A percentile compares a stretch with the other conserved stretches of the same genome.
These are phyloP conservation scores for Stagonosporopsis chrysanthemi DNA, from an alignment of 2,329 filamentous ascomycete genomes.

Conservation along the genomic window DNA sequence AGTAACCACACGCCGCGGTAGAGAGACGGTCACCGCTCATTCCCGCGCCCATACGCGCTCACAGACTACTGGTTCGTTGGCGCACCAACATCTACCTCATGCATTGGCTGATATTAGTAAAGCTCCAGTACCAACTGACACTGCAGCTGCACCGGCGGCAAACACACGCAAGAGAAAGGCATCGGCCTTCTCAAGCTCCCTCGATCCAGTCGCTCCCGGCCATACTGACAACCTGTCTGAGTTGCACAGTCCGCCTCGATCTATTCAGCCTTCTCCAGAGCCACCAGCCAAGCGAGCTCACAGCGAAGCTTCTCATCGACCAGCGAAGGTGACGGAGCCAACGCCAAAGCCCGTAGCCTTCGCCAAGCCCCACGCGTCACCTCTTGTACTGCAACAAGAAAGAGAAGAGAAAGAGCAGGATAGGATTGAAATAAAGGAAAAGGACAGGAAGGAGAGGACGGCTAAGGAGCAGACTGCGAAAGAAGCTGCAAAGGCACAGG, in stretches of 20 bases:
- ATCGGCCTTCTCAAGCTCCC: too few species aligned
- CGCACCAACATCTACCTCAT: too few species aligned
- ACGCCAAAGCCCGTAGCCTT: neutral
- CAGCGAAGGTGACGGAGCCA: neutral
- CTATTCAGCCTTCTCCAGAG: neutral
- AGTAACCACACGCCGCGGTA: too few species aligned
- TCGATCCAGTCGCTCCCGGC: too few species aligned
- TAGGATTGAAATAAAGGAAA: neutral
- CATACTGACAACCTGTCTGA: neutral
- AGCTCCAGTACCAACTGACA: too few species aligned
- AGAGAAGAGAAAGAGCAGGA: neutral
- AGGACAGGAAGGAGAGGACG: neutral
- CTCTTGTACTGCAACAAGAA: neutral
- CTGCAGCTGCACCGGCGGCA: too few species aligned
- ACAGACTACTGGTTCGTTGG: too few species aligned
- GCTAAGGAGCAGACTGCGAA: neutral
- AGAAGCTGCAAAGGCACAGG: neutral
- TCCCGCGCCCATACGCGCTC: neutral
- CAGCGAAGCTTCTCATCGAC: neutral
- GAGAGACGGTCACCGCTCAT: too few species aligned
- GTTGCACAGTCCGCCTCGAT: neutral
- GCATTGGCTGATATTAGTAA: too few species aligned
- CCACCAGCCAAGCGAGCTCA: neutral
- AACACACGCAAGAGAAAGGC: too few species aligned
- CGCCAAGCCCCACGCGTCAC: neutral